Percentiles rank a stretch among this genome's conserved stretches.
phyloP scores from a whole-genome alignment of 345 rosid species.

The Hibiscus tridactylites region DNA sequence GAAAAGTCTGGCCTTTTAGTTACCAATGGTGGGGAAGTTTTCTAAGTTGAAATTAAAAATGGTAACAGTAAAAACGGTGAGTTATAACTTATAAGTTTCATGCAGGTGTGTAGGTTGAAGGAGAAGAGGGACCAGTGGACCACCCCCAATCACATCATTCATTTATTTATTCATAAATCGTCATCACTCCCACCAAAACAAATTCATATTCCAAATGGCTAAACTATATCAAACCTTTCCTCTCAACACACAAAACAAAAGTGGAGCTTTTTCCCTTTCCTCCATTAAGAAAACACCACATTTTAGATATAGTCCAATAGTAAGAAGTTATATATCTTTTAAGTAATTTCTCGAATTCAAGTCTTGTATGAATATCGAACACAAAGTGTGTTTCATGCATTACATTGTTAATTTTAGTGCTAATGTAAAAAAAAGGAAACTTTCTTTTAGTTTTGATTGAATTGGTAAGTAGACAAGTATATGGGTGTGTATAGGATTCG shows the following conservation, averaged over 20 bases:
- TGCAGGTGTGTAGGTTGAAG: not conserved
- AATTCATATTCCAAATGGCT: not conserved
- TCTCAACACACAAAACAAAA: not conserved
- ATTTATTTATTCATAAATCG: not conserved
- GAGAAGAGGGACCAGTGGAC: not conserved
- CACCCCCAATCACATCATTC: not conserved
- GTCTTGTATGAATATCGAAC: too few species aligned
- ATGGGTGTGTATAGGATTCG: not conserved
- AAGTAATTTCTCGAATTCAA: too few species aligned
- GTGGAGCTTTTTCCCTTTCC: too few species aligned
- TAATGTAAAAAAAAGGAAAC: too few species aligned
- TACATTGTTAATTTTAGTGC: too few species aligned
- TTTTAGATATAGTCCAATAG: too few species aligned
- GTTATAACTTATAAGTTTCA: not conserved
- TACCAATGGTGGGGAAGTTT: not conserved
- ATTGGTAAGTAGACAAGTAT: not conserved
- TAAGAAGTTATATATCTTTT: too few species aligned
- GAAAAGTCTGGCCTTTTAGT: not conserved
- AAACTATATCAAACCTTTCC: not conserved
- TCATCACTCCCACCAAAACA: not conserved
- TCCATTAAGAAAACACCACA: too few species aligned
- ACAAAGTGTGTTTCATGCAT: too few species aligned
- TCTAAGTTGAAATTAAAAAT: not conserved
- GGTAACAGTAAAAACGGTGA: not conserved
- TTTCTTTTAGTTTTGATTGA: too few species aligned